Conservation (phyloP, 129 eudicot genomes). For the Artemisia annua region DNA sequence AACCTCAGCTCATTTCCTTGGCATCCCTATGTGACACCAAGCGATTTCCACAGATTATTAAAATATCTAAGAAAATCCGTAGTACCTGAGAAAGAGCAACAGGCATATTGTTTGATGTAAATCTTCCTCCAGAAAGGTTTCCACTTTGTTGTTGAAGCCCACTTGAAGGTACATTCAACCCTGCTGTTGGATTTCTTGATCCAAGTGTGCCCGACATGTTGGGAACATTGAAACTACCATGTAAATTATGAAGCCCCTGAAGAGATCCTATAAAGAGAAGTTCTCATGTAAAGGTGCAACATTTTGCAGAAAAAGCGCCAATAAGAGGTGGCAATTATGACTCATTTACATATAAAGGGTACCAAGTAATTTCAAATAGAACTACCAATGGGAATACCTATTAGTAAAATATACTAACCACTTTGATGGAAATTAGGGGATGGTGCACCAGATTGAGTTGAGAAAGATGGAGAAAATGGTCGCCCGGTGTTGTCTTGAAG, state of each 20-base stretch:
- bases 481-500: conserved; percentile 74
- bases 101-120: conserved; percentile 71
- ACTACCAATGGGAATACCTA: not conserved
- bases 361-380: too few species aligned
- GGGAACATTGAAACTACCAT: conserved; percentile 76
- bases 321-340: too few species aligned
- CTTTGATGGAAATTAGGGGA: conserved; percentile 77
- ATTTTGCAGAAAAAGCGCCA: too few species aligned
- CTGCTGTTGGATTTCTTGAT: conserved; percentile 77
- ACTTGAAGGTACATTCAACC: conserved; percentile 70
- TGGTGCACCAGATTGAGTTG: conserved; percentile 92
- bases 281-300: too few species aligned
- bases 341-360: not conserved
- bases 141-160: conserved; percentile 84
- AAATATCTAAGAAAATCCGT: not conserved
- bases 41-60: not conserved
- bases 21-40: not conserved
- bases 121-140: conserved; percentile 84
- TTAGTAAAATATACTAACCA: conserved; percentile 44
- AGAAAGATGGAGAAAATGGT: conserved; percentile 63
- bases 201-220: conserved; percentile 77
- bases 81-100: conserved; percentile 82
- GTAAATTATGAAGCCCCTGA: conserved; percentile 81
- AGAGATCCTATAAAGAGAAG: conserved; percentile 10
- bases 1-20: too few species aligned